Base-by-base conservation (phyloP, 805 yeast species). In the Wickerhamomyces pijperi region DNA sequence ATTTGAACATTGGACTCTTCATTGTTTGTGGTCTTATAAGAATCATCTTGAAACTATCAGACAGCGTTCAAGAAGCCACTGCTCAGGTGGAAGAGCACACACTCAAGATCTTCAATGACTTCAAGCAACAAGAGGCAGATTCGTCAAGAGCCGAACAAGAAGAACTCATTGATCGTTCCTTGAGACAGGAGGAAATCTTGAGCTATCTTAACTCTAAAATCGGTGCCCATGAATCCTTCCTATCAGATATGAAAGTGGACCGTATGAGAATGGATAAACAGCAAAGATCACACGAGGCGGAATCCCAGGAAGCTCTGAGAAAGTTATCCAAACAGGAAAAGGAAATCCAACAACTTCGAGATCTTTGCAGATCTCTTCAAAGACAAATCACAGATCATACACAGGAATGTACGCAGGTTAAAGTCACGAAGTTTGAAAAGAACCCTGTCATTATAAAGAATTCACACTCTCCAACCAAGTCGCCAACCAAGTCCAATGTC, bases 1-100 rank as follows among this genome's bases (percentile, higher is more conserved):
- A 64, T 42, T 50, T 64, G 35, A 65, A 65, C 41, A 55, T 65
- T 36, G 50, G 51, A 2, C 42, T 65, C 9, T 64, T 62, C 40
- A 50, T 55, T n/a, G 46, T 56, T 15, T 61, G 64, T 62, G 59
- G 60, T 5, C 19, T 53, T 8, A 47, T 60, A 12, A 47, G 63
- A 38, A 40, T 59, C 6, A 32, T 56, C 3, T 43, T 58, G 5
- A 48, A 46, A 25, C 19, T 46, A 1, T 41, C 49, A 3, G 48
- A 46, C 19, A 42, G 40, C 28, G 34, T 51, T 3, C 54, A 51
- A 35, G 37, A 19, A 28, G 39, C 44, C n/a, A 50, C 47, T 3
- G 46, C 53, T 2, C 36, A 42, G 1, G 41, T 49, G 25, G 51
- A 49, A 25, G n/a, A 25, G 13, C n/a, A 25, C 4, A 14, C 14